Evolutionary conservation across 2,329 filamentous ascomycete species (phyloP), one percentile per base, ranked within the genome.

Genomic region (Stagonosporopsis vannaccii): DNA sequence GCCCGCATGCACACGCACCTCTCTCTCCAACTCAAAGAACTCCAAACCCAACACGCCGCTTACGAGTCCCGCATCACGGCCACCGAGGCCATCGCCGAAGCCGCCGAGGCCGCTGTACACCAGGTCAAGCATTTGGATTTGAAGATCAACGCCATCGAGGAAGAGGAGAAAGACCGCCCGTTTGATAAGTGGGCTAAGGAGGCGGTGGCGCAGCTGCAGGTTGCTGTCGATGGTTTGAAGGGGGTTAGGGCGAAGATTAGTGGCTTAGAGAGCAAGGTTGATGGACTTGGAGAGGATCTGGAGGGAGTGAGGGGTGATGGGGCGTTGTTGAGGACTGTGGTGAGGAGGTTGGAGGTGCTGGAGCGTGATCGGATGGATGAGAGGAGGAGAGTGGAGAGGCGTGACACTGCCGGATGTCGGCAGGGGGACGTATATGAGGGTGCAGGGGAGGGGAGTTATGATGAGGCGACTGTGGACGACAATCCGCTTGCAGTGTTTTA

Each of bases 1-100:
- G 75, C 76, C 55, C 68, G 72, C 23, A 71, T 78, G 40, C 70
- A 79, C 53, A 62, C 58, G 4, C 62, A 68, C 41, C 66, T 80
- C 3, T 68, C 75, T 6, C 52, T 61, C 0, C 73, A 75, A 19
- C 68, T 79, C 65, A 67, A 72, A 42, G 54, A 63, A 9, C 67
- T 79, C n/a, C 75, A 78, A 32, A 33, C 49, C 6, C 52, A 62
- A 23, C 59, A 69, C 23, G 53, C 59, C 28, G 56, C 45, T 6
- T 67, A 64, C 40, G 57, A 68, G 26, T 25, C 51, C 2, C 66
- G 67, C 11, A 66, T 74, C 43, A 59, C 56, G 32, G 47, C 59
- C 2, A 56, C 58, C 4, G 71, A 74, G 50, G 50, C 57, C 8
- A 23, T 56, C 12, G 57, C 61, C n/a, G 56, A 63, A 17, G 59